Base-by-base conservation (phyloP, 768 basidiomycete genomes). In the Mycena albidolilacea region DNA sequence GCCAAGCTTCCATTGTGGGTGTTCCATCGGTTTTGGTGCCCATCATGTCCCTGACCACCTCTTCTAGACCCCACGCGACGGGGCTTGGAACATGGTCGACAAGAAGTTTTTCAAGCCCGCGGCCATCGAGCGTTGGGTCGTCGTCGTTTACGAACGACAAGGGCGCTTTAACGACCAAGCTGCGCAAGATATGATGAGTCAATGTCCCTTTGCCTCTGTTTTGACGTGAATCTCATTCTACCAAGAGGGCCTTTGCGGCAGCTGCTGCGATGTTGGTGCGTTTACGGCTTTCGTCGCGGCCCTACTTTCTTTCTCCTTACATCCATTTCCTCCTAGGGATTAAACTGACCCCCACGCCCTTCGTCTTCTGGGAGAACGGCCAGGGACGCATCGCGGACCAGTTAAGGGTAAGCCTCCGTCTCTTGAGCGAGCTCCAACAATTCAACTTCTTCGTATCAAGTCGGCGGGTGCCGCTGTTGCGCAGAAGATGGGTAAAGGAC, bases 71-170 rank as follows among this genome's bases (percentile, higher is more conserved):
- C 93, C 93, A 0, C 83, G 80, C 9, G 90, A 94, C 14, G 69
- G 69, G 64, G 82, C 89, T 0, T 95, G 94, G 94, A 95, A 95
- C 70, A 93, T 95, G 94, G 85, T 93, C 3, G 91, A 93, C 75
- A 93, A 93, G 74, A 85, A 86, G 41, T 94, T 95, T 81, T 92
- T 85, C 81, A 84, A 82, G 67, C 88, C 93, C 0, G 86, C 81
- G 2, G 77, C 73, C 15, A 88, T 95, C 64, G 79, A 83, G 0
- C 83, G 86, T 19, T 95, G 93, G 92, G 85, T 87, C 39, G 82
- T 95, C 5, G 85, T 93, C 9, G 76, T 94, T 35, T 95, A 91
- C 73, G 94, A 95, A 79, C 85, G 87, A 21, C 82, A 87, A 69
- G 72, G 79, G 38, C 88, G 92, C 19, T 94, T 95, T 79, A 81